Conservation (phyloP, 1,139 yeast species). For the Candida albicans region DNA sequence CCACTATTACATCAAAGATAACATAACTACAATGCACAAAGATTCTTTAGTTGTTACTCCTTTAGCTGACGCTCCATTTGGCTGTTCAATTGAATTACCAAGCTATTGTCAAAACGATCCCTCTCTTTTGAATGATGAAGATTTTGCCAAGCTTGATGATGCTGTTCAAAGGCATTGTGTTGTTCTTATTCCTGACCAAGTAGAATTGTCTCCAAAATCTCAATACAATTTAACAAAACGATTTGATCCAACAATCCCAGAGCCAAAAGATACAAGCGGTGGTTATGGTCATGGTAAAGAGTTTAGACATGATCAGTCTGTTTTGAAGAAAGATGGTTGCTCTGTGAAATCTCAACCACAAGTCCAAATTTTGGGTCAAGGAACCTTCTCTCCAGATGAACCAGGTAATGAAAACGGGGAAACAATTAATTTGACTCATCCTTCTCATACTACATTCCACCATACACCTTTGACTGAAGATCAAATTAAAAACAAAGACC, state of each 20-base stretch:
- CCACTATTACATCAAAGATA: no score
- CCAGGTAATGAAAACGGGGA: constrained; percentile 66
- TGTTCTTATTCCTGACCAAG: constrained; percentile 70
- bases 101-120: constrained; percentile 69
- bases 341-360: constrained; percentile 82
- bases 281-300: constrained; percentile 85
- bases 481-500: constrained; percentile 56
- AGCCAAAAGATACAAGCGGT: constrained; percentile 36
- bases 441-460: constrained; percentile 80
- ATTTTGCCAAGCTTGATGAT: constrained; percentile 58
- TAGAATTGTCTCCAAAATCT: constrained; percentile 62
- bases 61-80: constrained; percentile 55
- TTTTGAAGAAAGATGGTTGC: constrained; percentile 75
- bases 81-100: constrained; percentile 67
- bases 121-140: constrained; percentile 61
- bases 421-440: constrained; percentile 66
- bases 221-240: constrained; percentile 73
- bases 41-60: constrained; percentile 44
- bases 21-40: constrained; percentile 19
- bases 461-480: constrained; percentile 60
- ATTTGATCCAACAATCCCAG: constrained; percentile 71
- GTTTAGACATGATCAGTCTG: constrained; percentile 75
- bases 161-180: constrained; percentile 72
- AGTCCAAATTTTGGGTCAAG: constrained; percentile 87
- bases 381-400: constrained; percentile 64